Evolutionary conservation across 2,329 filamentous ascomycete genomes (phyloP).

Genomic region (Verticillium alfalfae): DNA sequence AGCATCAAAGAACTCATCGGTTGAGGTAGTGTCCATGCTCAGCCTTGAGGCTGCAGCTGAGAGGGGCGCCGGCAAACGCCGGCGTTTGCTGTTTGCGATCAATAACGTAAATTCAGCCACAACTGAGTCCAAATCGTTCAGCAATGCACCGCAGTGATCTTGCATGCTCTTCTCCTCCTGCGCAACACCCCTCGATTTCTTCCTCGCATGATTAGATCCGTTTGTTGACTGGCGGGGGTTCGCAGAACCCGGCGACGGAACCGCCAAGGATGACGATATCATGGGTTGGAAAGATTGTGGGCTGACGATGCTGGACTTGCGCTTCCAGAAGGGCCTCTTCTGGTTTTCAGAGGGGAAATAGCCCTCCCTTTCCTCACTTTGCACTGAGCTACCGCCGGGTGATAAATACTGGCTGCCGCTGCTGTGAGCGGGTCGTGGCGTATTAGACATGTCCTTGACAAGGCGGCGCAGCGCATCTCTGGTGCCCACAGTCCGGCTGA

Average conservation of each 20-base stretch:
- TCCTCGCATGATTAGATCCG: constrained; percentile 21
- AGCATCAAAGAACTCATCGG: constrained; percentile 95
- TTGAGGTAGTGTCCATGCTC: constrained; percentile 75
- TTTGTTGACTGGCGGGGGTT: constrained; percentile 22
- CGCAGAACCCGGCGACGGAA: constrained; percentile 33
- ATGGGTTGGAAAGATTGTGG: constrained; percentile 32
- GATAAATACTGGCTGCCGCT: constrained; percentile 28
- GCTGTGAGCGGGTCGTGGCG: constrained; percentile 40
- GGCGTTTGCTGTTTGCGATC: constrained; percentile 71
- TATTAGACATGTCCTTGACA: constrained; percentile 73
- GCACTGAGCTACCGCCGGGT: constrained; percentile 17
- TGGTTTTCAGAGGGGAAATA: constrained; percentile 49
- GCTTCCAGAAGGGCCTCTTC: constrained; percentile 83
- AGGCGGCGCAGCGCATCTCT: constrained; percentile 82
- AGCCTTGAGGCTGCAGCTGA: constrained; percentile 39
- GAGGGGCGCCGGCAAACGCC: constrained; percentile 53
- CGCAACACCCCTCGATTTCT: constrained; percentile 27
- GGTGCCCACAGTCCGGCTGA: constrained; percentile 80
- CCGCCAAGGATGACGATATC: constrained; percentile 31
- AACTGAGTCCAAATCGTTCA: constrained; percentile 78
- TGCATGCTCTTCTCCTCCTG: constrained; percentile 64
- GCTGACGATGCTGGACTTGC: constrained; percentile 61
- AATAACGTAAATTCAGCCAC: constrained; percentile 76
- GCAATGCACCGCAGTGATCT: constrained; percentile 76
- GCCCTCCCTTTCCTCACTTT: constrained; percentile 43